Evolutionary conservation across 345 rosid species (phyloP).

Genomic region (Sapria himalayana): DNA sequence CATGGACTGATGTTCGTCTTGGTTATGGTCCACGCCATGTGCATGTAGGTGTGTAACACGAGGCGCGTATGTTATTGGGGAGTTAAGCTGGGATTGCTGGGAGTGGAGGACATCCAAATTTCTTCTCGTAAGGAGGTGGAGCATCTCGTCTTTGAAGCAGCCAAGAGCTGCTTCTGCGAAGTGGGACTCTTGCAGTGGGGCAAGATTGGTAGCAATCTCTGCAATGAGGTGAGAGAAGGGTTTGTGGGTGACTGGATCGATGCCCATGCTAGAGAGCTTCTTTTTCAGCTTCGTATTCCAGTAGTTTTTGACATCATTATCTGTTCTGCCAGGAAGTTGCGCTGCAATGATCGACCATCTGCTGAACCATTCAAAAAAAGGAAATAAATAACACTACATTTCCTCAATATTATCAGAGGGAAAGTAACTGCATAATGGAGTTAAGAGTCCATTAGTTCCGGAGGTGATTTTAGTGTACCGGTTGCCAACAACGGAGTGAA

Average conservation of each 20-base stretch:
- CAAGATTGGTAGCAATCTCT: conserved; percentile 77
- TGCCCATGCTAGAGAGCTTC: conserved; percentile 88
- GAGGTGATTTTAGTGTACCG: conserved; percentile 14
- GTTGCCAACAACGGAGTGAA: conserved; percentile 85
- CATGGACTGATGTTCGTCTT: conserved; percentile 30
- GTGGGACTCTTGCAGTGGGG: conserved; percentile 83
- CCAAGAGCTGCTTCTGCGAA: conserved; percentile 95
- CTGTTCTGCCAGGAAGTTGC: conserved; percentile 76
- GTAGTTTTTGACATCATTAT: conserved; percentile 78
- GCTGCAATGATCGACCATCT: conserved; percentile 95
- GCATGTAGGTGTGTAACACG: too few species aligned
- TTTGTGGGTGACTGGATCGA: conserved; percentile 89
- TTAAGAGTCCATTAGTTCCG: neutral
- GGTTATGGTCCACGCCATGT: conserved; percentile 24
- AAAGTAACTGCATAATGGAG: neutral
- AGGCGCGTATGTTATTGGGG: too few species aligned
- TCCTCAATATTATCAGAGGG: neutral
- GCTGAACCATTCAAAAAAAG: conserved; percentile 3
- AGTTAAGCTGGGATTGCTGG: conserved; percentile 24
- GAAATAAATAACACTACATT: neutral
- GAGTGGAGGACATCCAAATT: conserved; percentile 62
- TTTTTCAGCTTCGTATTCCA: conserved; percentile 93
- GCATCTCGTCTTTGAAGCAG: conserved; percentile 97
- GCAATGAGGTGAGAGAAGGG: conserved; percentile 99
- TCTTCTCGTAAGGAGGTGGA: conserved; percentile 86